Evolutionary conservation across 2,329 filamentous ascomycete genomes (phyloP).

Genomic region (Emericellopsis cladophorae): DNA sequence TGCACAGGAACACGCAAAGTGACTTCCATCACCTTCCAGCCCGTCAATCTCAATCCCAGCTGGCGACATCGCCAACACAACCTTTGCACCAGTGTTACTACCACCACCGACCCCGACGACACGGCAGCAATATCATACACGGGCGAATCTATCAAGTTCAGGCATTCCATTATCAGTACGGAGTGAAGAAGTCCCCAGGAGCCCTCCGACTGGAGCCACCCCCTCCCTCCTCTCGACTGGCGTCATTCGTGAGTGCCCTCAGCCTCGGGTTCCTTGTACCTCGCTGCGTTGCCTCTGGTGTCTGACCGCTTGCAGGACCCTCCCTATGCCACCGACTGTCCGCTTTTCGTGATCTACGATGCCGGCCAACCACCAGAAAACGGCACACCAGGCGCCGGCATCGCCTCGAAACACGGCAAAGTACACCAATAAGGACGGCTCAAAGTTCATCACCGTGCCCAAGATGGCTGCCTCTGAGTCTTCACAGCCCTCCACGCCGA

Average conservation of each 20-base stretch:
- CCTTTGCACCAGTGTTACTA: background rate
- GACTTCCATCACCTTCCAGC: slow-evolving; percentile 4
- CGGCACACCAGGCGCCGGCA: slow-evolving; percentile 33
- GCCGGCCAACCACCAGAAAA: slow-evolving; percentile 40
- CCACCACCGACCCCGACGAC: background rate
- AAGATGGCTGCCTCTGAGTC: slow-evolving; percentile 40
- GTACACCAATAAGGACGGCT: slow-evolving; percentile 56
- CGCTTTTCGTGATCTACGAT: slow-evolving; percentile 23
- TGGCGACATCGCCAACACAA: slow-evolving; percentile 1
- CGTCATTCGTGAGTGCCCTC: slow-evolving; percentile 2
- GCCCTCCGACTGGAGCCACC: background rate
- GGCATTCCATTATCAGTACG: background rate
- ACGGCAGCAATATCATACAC: background rate
- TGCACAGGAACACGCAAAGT: background rate
- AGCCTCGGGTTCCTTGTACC: slow-evolving; percentile 1
- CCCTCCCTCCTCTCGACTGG: background rate
- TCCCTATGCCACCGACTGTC: slow-evolving; percentile 21
- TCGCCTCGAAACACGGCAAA: slow-evolving; percentile 44
- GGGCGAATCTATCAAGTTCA: background rate
- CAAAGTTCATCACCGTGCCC: slow-evolving; percentile 55
- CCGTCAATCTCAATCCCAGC: slow-evolving; percentile 1
- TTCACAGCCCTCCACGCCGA: slow-evolving; percentile 39
- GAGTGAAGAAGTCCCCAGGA: too few relatives aligned
- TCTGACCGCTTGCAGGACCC: slow-evolving; percentile 1
- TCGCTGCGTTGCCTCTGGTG: background rate